Base-by-base conservation (phyloP, 2,329 filamentous ascomycete species). In the Coniosporium tulheliwenetii region DNA sequence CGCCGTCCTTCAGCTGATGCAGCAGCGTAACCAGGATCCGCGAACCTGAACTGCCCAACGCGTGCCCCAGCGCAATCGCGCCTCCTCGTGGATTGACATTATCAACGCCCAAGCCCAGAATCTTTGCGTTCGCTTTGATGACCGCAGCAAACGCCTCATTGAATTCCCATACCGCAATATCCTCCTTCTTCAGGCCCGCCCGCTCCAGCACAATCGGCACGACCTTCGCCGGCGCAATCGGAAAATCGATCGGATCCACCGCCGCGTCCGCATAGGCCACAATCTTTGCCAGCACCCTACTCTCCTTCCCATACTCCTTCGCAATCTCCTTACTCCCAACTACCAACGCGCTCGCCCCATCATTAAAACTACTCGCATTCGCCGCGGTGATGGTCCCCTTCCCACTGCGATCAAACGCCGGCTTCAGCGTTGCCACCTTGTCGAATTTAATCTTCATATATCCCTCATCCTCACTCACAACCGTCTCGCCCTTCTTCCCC, bases 61-160 rank as follows among this genome's bases (percentile, higher is more conserved):
- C 87, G 56, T 96, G 89, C 14, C 89, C 89, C 2, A 95, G 67
- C 1, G 87, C 85, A 53, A 96, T 94, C 39, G 89, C 89, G 45
- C 89, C 89, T 41, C 89, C 89, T 2, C 93, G 71, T 37, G 81
- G 81, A 61, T 96, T 95, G 36, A 95, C 84, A 31, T 76, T 80
- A 34, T 84, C 84, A 37, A 74, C 70, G 47, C 87, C 73, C 2
- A 95, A 73, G 36, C 81, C 84, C 30, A 94, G 73, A 46, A 93
- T 86, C 79, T 93, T 87, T 53, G 85, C 81, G 56, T 96, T 95
- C 35, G 89, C 87, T 58, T 91, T 86, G 61, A 95, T 91, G 29
- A 95, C 87, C 4, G 84, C 85, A 26, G 91, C 89, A 57, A 98
- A 98, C 0, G 91, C 91, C 65, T 98, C 91, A 61, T 98, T 98